A percentile compares a stretch with the other conserved stretches of the same genome.
Conservation (phyloP, 345 rosid genomes). For the Limnanthes douglasii region DNA sequence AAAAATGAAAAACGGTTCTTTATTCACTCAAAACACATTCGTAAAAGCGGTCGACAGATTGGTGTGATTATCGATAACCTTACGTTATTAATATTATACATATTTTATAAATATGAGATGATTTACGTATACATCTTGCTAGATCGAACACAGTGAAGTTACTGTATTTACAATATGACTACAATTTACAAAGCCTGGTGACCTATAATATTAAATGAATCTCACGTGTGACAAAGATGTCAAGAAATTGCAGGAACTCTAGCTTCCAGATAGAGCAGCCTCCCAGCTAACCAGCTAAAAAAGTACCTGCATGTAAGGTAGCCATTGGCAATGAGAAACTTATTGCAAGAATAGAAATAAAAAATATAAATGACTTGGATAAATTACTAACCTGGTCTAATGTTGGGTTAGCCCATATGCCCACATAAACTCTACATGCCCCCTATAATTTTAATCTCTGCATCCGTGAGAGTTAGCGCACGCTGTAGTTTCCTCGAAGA, state of each 20-base stretch:
- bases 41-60: background rate
- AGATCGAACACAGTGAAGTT: no score
- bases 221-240: background rate
- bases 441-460: constrained; percentile 46
- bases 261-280: constrained; percentile 3
- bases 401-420: constrained; percentile 15
- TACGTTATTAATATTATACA: no score
- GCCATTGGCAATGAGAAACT: no score
- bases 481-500: constrained; percentile 60
- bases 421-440: constrained; percentile 15
- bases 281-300: no score
- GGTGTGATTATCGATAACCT: background rate
- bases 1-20: no score
- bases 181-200: constrained; percentile 12
- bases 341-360: no score
- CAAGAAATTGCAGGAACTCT: constrained; percentile 2
- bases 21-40: no score
- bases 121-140: no score
- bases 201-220: constrained; percentile 11
- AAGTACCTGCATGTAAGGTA: no score
- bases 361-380: no score
- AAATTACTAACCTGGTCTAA: constrained; percentile 28
- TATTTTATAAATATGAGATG: no score
- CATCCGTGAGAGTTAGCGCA: constrained; percentile 75
- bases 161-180: constrained; percentile 3